Conservation (phyloP, 495 filamentous ascomycete species). For the Hypoxylon rickii region DNA sequence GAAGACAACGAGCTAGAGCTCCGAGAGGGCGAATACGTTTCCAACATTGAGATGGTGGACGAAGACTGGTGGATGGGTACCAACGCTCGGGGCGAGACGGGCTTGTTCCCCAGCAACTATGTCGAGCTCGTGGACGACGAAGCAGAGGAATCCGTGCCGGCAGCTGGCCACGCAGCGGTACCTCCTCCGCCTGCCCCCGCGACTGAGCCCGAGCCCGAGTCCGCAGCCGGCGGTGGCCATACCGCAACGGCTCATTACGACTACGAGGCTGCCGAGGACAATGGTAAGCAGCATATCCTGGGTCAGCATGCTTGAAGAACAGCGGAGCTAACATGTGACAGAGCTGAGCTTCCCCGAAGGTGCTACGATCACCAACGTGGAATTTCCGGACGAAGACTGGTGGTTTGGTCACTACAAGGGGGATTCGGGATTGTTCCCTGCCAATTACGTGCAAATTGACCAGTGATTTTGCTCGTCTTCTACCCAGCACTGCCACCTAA, state of each 20-base stretch:
- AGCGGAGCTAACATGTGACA: slow-evolving; percentile 34
- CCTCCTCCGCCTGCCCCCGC: slow-evolving; percentile 12
- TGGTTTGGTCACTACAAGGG: slow-evolving; percentile 89
- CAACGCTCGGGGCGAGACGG: slow-evolving; percentile 77
- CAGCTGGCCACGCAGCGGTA: slow-evolving; percentile 6
- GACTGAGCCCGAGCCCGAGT: slow-evolving; percentile 33
- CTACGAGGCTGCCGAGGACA: slow-evolving; percentile 96
- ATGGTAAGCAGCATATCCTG: slow-evolving; percentile 57
- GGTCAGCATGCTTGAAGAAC: neutral
- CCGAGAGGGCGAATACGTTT: slow-evolving; percentile 86
- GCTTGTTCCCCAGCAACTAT: slow-evolving; percentile 96
- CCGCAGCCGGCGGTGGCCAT: slow-evolving; percentile 47
- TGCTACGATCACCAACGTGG: slow-evolving; percentile 69
- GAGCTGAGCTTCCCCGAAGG: slow-evolving; percentile 91
- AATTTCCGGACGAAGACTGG: slow-evolving; percentile 99
- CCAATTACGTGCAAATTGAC: slow-evolving; percentile 76
- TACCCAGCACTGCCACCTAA: neutral
- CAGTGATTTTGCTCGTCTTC: slow-evolving; percentile 43
- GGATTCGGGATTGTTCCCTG: slow-evolving; percentile 85
- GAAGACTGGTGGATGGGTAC: slow-evolving; percentile 97
- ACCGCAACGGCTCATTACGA: slow-evolving; percentile 90
- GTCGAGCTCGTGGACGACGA: slow-evolving; percentile 78
- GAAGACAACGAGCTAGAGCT: slow-evolving; percentile 96
- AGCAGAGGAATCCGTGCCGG: slow-evolving; percentile 32
- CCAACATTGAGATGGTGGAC: slow-evolving; percentile 97